phyloP scores from a whole-genome alignment of 2,329 filamentous ascomycete species.

The Remersonia thermophila region DNA sequence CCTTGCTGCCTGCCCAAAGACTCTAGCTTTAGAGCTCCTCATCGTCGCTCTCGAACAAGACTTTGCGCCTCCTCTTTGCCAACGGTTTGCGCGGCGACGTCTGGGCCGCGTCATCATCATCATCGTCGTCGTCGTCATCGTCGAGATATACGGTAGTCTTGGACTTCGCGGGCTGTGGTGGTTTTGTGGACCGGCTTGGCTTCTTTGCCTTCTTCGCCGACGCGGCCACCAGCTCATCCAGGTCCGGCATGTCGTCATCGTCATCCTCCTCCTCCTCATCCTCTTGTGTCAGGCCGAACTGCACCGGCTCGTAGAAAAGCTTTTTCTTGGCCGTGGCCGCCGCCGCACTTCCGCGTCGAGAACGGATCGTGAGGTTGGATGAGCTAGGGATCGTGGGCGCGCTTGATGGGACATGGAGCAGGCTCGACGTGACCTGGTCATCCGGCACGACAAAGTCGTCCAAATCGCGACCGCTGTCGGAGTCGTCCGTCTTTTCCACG shows the following conservation, averaged over 20 bases:
- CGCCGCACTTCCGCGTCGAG: background rate
- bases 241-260: constrained; percentile 22
- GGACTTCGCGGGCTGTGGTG: background rate
- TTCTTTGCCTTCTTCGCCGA: constrained; percentile 7
- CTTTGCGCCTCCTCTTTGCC: constrained; percentile 7
- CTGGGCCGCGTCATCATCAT: constrained; percentile 1
- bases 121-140: constrained; percentile 8
- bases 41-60: constrained; percentile 8
- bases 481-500: constrained; percentile 32
- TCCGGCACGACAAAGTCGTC: constrained; percentile 46
- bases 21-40: no score
- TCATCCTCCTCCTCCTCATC: no score
- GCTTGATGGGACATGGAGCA: constrained; percentile 17
- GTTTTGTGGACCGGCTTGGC: background rate
- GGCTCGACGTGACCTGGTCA: constrained; percentile 28
- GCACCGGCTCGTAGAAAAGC: constrained; percentile 28
- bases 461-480: constrained; percentile 37
- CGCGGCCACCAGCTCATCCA: constrained; percentile 8
- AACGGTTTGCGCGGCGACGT: constrained; percentile 6
- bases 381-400: constrained; percentile 15
- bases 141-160: no score
- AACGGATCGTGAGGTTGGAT: constrained; percentile 1
- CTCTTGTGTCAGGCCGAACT: constrained; percentile 27
- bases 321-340: no score
- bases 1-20: no score